Evolutionary conservation across 2,329 filamentous ascomycete genomes (phyloP), one percentile per base, ranked within the genome.

Genomic region (Metarhizium rileyi): DNA sequence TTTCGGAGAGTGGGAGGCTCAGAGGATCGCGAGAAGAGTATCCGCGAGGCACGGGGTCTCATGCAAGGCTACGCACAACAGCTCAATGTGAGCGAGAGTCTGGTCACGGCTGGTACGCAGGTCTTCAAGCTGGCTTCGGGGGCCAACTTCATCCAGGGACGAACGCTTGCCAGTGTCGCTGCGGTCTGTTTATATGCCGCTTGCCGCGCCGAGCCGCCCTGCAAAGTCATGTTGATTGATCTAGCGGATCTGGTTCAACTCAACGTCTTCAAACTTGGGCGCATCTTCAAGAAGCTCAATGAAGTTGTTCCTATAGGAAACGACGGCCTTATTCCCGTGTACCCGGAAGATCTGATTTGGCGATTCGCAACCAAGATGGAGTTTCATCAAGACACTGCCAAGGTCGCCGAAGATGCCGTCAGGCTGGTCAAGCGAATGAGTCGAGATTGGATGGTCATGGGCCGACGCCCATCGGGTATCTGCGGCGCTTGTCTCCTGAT

Each of bases 381-480:
- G 63, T 98, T 98, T 60, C 87, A 84, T 48, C 75, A 84, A 35
- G 79, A 85, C 55, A 90, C 86, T 16, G 84, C 86, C 63, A 86
- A 86, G 57, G 90, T 98, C 14, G 90, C 90, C 40, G 81, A 87
- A 57, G 90, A 96, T 61, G 93, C 93, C 6, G 83, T 90, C 50
- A 83, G 86, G 49, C 85, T 98, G 47, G 83, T 95, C 50, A 84
- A 86, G 65, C 84, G 93, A 53, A 97, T 98, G 93, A 90, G 88
- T 56, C 78, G 88, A 48, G 93, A 98, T 69, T 97, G 93, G 90
- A 97, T 98, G 81, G 85, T 90, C 44, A 89, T 90, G 63, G 93
- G 93, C 59, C 86, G 93, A 61, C 84, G 93, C 38, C 93, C 93
- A 16, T 91, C 91, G 6, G 93, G 93, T 56, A 84, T 97, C 49